Conservation (phyloP, 2,329 filamentous ascomycete genomes). For the Lecanosticta acicola region DNA sequence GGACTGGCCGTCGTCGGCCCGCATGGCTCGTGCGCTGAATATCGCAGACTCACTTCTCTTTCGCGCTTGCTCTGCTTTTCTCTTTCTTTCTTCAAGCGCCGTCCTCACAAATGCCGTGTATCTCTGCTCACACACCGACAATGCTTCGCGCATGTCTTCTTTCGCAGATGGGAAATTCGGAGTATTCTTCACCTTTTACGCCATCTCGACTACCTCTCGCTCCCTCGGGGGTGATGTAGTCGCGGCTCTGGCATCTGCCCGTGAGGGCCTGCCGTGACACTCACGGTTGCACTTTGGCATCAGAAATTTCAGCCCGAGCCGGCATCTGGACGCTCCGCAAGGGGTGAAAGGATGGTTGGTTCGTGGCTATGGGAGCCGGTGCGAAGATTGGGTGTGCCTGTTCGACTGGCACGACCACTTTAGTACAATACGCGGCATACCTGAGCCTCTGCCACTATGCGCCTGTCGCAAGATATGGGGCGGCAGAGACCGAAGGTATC, state of each 20-base stretch:
- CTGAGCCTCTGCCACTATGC: constrained; percentile 25
- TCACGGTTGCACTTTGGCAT: constrained; percentile 82
- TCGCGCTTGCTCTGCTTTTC: constrained; percentile 9
- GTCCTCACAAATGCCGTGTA: constrained; percentile 89
- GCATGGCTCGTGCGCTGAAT: too few relatives aligned
- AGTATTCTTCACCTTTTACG: constrained; percentile 71
- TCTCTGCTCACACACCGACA: constrained; percentile 80
- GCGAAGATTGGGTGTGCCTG: constrained; percentile 78
- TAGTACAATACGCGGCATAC: constrained; percentile 94
- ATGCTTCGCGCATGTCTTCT: constrained; percentile 17
- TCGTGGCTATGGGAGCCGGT: constrained; percentile 76
- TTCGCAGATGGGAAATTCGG: constrained; percentile 96
- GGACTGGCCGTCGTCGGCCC: too few relatives aligned
- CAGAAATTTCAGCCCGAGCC: constrained; percentile 67
- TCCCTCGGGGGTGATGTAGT: not conserved
- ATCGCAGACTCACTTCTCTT: constrained; percentile 2
- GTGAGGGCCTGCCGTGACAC: constrained; percentile 78
- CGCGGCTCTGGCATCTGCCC: constrained; percentile 56
- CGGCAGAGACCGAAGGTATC: constrained; percentile 48
- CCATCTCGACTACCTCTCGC: not conserved
- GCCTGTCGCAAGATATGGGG: constrained; percentile 19
- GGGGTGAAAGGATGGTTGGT: not conserved
- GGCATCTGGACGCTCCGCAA: not conserved
- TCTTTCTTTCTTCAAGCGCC: constrained; percentile 56
- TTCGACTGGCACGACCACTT: constrained; percentile 53